These are phyloP conservation scores for Vitis rotundifolia DNA, from an alignment of 164 flowering plant species.

Conservation along the genomic window DNA sequence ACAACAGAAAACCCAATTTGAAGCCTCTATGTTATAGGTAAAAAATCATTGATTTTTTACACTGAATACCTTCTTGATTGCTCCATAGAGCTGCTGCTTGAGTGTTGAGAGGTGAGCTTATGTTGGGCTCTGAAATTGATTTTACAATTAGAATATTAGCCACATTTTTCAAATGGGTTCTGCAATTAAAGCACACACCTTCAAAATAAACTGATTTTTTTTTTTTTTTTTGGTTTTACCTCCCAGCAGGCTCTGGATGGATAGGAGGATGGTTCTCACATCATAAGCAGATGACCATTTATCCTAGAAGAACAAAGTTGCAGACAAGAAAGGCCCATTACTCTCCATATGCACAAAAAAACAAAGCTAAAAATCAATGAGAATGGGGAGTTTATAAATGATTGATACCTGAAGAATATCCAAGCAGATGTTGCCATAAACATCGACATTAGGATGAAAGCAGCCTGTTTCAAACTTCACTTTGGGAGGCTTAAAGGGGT, in stretches of 20 bases:
- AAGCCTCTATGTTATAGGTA: too few species aligned
- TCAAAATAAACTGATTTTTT: too few species aligned
- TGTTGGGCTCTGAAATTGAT: constrained; percentile 71
- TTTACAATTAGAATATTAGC: neutral
- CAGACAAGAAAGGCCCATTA: neutral
- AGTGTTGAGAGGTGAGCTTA: constrained; percentile 78
- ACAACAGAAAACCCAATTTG: too few species aligned
- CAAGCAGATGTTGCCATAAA: constrained; percentile 83
- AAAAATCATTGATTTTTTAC: too few species aligned
- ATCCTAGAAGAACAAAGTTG: constrained; percentile 44
- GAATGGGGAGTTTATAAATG: too few species aligned
- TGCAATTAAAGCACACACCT: neutral
- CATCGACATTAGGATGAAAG: constrained; percentile 93
- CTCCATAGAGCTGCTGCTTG: constrained; percentile 92
- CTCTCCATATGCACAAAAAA: too few species aligned
- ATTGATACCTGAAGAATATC: constrained; percentile 84
- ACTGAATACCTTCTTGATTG: constrained; percentile 73
- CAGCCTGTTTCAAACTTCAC: constrained; percentile 85
- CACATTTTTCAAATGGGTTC: neutral
- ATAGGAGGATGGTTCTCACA: constrained; percentile 79
- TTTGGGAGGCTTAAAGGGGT: constrained; percentile 94
- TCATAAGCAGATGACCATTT: constrained; percentile 99
- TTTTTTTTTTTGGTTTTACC: constrained; percentile 21
- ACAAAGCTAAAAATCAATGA: neutral
- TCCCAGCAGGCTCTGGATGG: constrained; percentile 92